Evolutionary conservation across 1,284 basidiomycete genomes (phyloP).

Genomic region (Porphyrellus sp.): DNA sequence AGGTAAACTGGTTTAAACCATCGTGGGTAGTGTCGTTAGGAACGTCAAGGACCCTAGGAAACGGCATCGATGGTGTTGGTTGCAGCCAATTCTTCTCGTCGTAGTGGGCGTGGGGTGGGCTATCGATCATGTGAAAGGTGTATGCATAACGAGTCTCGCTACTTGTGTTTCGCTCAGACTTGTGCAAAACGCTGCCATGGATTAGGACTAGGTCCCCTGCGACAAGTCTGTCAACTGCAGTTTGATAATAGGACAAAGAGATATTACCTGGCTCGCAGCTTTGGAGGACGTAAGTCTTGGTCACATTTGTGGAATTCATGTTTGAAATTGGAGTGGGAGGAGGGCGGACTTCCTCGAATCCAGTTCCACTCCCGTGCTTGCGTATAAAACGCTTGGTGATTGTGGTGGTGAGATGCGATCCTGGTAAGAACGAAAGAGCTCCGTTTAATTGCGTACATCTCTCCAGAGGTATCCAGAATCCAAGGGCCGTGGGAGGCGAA

Average conservation of each 20-base stretch:
- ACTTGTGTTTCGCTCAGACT: constrained; percentile 78
- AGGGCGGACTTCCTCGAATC: constrained; percentile 63
- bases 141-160: constrained; percentile 81
- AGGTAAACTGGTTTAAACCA: background rate
- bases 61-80: constrained; percentile 78
- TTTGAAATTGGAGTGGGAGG: constrained; percentile 36
- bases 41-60: constrained; percentile 62
- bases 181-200: constrained; percentile 87
- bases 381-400: constrained; percentile 85
- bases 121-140: constrained; percentile 91
- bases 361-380: constrained; percentile 68
- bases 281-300: constrained; percentile 65
- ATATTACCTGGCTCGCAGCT: constrained; percentile 70
- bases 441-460: constrained; percentile 83
- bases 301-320: background rate
- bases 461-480: constrained; percentile 95
- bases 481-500: constrained; percentile 85
- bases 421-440: constrained; percentile 87
- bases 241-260: background rate
- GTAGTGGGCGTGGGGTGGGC: constrained; percentile 59
- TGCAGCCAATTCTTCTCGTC: constrained; percentile 89
- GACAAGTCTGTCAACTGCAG: background rate
- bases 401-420: constrained; percentile 75
- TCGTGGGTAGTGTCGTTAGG: constrained; percentile 16
- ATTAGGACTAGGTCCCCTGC: constrained; percentile 84